Conservation (phyloP, 176 grass and related monocot genomes). For the Cenchrus americanus region DNA sequence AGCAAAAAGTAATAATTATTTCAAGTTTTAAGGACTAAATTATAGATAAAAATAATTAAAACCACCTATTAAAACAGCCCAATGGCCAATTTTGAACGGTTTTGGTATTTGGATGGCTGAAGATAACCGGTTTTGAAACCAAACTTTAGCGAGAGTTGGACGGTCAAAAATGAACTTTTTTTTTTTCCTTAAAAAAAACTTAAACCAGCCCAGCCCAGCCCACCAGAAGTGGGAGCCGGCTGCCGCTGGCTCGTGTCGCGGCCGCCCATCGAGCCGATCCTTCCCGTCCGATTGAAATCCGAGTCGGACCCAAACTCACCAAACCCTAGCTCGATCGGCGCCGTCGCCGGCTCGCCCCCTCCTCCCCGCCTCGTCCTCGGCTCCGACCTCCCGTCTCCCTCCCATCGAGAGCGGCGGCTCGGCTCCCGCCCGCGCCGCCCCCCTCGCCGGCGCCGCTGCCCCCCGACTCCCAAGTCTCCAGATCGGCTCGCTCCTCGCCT, state of each 20-base stretch:
- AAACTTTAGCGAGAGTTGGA: no score
- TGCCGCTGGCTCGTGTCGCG: conserved; percentile 20
- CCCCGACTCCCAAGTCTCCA: neutral
- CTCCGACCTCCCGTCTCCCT: conserved; percentile 24
- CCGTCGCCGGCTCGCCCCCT: conserved; percentile 45
- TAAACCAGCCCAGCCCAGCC: conserved; percentile 8
- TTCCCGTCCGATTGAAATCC: neutral
- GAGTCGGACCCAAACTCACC: neutral
- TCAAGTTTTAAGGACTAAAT: no score
- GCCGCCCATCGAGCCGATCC: conserved; percentile 12
- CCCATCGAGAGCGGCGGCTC: conserved; percentile 21
- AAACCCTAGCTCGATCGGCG: conserved; percentile 34
- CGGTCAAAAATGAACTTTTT: no score
- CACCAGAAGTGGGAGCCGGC: neutral
- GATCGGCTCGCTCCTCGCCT: conserved; percentile 27
- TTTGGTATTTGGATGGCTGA: no score
- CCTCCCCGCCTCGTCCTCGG: neutral
- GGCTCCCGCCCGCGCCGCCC: conserved; percentile 26
- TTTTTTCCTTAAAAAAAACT: no score
- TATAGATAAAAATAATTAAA: no score
- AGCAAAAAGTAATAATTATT: no score
- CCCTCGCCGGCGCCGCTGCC: conserved; percentile 25
- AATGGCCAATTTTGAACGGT: no score
- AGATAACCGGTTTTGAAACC: no score
- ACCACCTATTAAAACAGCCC: no score